Evolutionary conservation across 2,329 filamentous ascomycete genomes (phyloP).

Genomic region (Lasiodiplodia sp.): DNA sequence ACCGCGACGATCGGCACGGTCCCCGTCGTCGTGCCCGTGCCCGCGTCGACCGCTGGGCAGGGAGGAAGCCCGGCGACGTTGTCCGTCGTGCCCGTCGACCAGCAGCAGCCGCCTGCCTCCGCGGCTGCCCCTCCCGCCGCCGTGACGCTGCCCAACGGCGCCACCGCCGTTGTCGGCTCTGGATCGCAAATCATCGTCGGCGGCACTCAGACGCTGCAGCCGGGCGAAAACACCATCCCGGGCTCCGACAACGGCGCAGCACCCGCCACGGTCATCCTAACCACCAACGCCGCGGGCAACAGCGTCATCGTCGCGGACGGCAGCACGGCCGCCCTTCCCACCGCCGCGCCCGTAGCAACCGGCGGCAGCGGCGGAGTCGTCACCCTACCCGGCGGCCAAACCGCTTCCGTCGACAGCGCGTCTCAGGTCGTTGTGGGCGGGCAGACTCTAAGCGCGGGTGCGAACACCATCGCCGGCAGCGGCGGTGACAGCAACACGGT

Average conservation of each 20-base stretch:
- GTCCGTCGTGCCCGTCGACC: neutral
- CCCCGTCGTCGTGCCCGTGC: neutral
- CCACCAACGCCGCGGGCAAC: neutral
- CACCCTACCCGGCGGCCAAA: slow-evolving; percentile 1
- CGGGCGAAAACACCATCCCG: neutral
- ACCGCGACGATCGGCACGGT: slow-evolving; percentile 16
- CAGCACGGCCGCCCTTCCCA: neutral
- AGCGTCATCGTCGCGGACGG: slow-evolving; percentile 9
- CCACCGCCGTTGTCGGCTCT: neutral
- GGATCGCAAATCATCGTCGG: neutral
- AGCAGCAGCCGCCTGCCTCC: neutral
- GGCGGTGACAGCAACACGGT: neutral
- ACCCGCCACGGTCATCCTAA: neutral
- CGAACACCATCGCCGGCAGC: neutral
- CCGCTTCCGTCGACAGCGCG: neutral
- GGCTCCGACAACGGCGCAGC: no score
- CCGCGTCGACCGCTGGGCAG: neutral
- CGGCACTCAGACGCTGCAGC: neutral
- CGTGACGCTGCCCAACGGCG: slow-evolving; percentile 9
- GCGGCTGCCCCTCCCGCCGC: no score
- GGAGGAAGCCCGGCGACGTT: neutral
- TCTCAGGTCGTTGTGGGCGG: neutral
- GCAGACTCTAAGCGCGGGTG: no score
- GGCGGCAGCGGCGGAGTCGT: neutral
- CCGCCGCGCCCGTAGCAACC: neutral